A percentile compares a stretch with the other conserved stretches of the same genome.
Evolutionary conservation across 2,329 filamentous ascomycete genomes (phyloP).

Genomic region (Colletotrichum horii): DNA sequence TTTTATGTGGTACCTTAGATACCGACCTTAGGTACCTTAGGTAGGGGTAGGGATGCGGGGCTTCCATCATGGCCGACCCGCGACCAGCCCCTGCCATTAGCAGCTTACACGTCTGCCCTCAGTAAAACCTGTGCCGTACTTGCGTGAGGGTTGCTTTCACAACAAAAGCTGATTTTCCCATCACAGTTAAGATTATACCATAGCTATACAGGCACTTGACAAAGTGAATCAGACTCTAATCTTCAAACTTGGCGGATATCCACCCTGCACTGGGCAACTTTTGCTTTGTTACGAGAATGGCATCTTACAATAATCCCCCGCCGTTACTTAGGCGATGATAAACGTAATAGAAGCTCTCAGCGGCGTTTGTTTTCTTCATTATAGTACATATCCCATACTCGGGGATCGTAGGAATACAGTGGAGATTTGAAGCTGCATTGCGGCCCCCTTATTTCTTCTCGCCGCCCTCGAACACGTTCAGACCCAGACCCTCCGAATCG

Average conservation of each 20-base stretch:
- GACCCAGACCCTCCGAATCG: constrained; percentile 86
- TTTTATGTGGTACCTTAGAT: background rate
- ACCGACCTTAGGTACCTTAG: background rate
- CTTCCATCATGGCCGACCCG: background rate
- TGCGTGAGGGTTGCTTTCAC: background rate
- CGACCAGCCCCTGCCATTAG: background rate
- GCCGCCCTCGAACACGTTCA: constrained; percentile 76
- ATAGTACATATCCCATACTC: constrained; percentile 14
- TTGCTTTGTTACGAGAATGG: background rate
- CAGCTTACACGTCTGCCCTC: background rate
- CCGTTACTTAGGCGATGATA: background rate
- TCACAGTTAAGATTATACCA: background rate
- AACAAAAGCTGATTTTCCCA: background rate
- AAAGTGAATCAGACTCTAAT: background rate
- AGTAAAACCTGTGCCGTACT: background rate
- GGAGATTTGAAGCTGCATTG: constrained; percentile 42
- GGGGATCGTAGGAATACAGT: constrained; percentile 42
- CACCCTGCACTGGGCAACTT: background rate
- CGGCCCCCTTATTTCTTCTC: constrained; percentile 49
- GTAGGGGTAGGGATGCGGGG: background rate
- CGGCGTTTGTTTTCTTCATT: constrained; percentile 14
- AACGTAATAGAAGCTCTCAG: background rate
- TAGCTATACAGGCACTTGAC: background rate
- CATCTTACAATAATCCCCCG: background rate
- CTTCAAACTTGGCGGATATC: background rate